Evolutionary conservation across 805 yeast genomes (phyloP), one percentile per base, ranked within the genome.

Genomic region (Yarrowia keelungensis): DNA sequence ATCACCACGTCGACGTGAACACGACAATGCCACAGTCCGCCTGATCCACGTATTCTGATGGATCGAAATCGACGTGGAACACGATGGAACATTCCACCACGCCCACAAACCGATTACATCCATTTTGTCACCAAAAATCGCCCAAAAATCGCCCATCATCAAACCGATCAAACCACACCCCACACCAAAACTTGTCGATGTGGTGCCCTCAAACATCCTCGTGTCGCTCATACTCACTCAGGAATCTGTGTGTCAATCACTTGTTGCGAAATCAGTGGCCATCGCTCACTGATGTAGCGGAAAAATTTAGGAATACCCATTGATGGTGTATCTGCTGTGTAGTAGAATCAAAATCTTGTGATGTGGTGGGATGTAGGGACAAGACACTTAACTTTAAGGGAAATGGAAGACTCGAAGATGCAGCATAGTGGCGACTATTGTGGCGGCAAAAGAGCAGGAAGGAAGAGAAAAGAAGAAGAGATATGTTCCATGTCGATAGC

Each of bases 271-370:
- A 93, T 92, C 83, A 90, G 83, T 41, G 99, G 99, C 98, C 98
- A 95, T 87, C 99, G 87, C 81, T 95, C 98, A 61, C 98, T 92
- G 81, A 95, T 92, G 82, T 91, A 94, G 80, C 97, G 87, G 79
- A 92, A 95, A 78, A 94, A 95, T 76, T 95, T 95, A 69, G 99
- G 99, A 77, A 95, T 94, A 84, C 98, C 98, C 90, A 82, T 38
- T 46, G 50, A 19, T 45, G 65, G 51, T 35, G 65, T 43, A 43
- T 59, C 50, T 42, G 46, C 59, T 41, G 49, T 19, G 22, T 15
- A 26, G 10, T 35, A 22, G 42, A 45, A 59, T 45, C 65, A 59
- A 59, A 59, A 59, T 59, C 65, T 45, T 59, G 42, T 35, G 51
- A 59, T 59, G 65, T 59, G 65, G 51, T 42, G 51, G 49, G 50